A percentile compares a stretch with the other conserved stretches of the same genome.
Conservation (phyloP, 2,329 filamentous ascomycete genomes). For the Mycosphaerella sp. region DNA sequence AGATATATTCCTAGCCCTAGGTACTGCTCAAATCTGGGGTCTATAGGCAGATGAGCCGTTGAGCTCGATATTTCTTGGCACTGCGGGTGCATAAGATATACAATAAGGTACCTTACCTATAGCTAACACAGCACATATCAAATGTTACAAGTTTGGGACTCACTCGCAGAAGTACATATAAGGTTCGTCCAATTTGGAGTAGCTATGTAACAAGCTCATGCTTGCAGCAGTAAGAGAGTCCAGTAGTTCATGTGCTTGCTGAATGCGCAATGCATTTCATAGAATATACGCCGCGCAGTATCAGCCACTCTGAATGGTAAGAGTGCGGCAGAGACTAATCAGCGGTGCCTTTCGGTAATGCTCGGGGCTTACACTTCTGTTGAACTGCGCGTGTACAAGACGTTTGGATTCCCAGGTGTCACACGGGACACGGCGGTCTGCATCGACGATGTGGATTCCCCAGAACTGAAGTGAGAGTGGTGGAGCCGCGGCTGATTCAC, state of each 20-base stretch:
- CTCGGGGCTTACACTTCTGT: background rate
- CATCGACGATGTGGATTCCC: slow-evolving; percentile 6
- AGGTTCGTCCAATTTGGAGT: no score
- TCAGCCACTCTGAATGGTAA: background rate
- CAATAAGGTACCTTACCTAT: no score
- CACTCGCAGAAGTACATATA: no score
- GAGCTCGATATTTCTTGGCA: no score
- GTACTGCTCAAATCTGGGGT: no score
- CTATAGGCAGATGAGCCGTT: no score
- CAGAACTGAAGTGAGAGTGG: background rate
- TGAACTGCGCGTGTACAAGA: background rate
- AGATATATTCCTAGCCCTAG: no score
- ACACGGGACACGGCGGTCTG: background rate
- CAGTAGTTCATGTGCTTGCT: background rate
- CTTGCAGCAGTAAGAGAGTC: background rate
- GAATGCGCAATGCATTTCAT: background rate
- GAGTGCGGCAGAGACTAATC: background rate
- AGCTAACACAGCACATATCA: no score
- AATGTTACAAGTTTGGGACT: no score
- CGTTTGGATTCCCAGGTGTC: no score
- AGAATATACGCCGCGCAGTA: background rate
- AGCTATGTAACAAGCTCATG: no score
- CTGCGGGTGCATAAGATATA: no score
- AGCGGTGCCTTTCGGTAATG: background rate
- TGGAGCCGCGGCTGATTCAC: slow-evolving; percentile 7